Evolutionary conservation across 2,329 filamentous ascomycete genomes (phyloP), one percentile per base, ranked within the genome.

Genomic region (Trichoderma citrinoviride): DNA sequence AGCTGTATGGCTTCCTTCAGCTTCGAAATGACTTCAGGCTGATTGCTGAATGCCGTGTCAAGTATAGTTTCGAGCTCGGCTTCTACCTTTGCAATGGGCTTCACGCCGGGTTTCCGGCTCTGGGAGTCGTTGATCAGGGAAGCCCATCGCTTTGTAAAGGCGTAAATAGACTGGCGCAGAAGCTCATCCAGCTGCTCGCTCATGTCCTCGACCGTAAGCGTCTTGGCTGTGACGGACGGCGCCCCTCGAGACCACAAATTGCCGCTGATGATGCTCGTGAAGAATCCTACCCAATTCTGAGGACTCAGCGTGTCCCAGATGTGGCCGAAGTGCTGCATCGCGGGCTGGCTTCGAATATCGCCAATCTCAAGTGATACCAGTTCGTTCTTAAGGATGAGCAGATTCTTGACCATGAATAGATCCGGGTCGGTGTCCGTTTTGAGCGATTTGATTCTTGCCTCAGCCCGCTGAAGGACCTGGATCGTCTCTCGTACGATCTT

Each of bases 281-380:
- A 83, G 66, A 87, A 80, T n/a, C 85, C 85, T 53, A 86, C 78
- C 76, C 83, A 82, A 68, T 83, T 85, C 66, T 84, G 81, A 2
- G 80, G 83, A 70, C 80, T 87, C 14, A 89, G 80, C 0, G 85
- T 85, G 58, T 87, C 85, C 86, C 86, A 89, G 46, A 89, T 88
- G 67, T 85, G 85, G 17, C 82, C 78, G 71, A 89, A 88, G 71
- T 89, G 86, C 70, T 88, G 85, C 79, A 86, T 82, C 5, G 76
- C 75, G 14, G 73, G 66, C 50, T 84, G 80, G 63, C 83, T 83
- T 66, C 85, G 80, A 17, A 87, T 83, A 69, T 88, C 86, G 58
- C 86, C 93, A 69, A 99, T 97, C 78, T 99, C 95, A 67, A 99
- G 93, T 10, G 93, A 93, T 27, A 99, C 88, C 58, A 99, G 90